Conservation (phyloP, 352 stramenopile species). For the Globisporangium canariense region DNA sequence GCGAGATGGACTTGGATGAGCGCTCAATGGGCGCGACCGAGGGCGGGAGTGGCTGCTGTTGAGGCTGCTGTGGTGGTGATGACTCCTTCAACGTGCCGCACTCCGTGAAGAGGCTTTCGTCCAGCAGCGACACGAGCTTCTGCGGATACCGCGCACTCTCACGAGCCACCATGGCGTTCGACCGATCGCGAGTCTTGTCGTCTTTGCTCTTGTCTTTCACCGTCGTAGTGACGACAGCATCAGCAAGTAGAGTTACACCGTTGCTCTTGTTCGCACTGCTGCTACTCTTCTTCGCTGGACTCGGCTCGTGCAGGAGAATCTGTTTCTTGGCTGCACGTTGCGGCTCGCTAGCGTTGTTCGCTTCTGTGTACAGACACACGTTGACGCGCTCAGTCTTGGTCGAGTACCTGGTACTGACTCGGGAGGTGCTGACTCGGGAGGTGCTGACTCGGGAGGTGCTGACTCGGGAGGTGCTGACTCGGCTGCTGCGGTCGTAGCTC, state of each 20-base stretch:
- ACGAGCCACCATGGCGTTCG: constrained; percentile 9
- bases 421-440: not conserved
- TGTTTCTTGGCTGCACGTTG: constrained; percentile 5
- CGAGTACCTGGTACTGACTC: not conserved
- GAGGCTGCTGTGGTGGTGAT: not conserved
- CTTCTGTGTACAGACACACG: constrained; percentile 21
- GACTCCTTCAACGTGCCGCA: not conserved
- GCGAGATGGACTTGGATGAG: constrained; percentile 12
- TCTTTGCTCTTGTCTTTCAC: constrained; percentile 16
- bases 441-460: not conserved
- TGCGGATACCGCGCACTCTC: constrained; percentile 15
- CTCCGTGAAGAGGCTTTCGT: constrained; percentile 19
- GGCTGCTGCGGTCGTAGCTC: constrained; percentile 8
- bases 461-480: not conserved
- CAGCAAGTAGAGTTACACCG: constrained; percentile 12
- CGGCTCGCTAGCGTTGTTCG: constrained; percentile 16
- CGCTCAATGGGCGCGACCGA: constrained; percentile 13
- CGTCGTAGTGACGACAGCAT: constrained; percentile 9
- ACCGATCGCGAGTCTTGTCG: constrained; percentile 1
- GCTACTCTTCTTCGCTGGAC: not conserved
- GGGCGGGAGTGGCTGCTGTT: not conserved
- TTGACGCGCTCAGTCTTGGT: constrained; percentile 3
- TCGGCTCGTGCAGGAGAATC: constrained; percentile 2
- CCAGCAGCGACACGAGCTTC: constrained; percentile 29
- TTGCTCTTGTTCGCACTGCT: constrained; percentile 15